A percentile compares a stretch with the other conserved stretches of the same genome.
phyloP scores from a whole-genome alignment of 129 eudicot species.

The Tagetes erecta region DNA sequence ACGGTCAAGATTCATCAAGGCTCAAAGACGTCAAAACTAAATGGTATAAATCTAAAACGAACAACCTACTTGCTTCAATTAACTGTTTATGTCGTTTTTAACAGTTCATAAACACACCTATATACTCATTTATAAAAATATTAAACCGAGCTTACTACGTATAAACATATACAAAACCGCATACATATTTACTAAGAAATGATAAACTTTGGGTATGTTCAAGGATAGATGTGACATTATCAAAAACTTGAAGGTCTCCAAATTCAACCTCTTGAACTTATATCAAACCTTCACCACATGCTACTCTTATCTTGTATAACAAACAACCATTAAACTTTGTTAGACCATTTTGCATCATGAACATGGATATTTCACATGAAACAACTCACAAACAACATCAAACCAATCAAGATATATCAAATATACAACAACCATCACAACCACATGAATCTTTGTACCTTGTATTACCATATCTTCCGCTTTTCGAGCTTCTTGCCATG shows the following conservation, averaged over 20 bases:
- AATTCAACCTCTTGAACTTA: background rate
- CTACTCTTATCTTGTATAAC: constrained; percentile 25
- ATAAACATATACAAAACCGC: background rate
- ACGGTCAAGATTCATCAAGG: constrained; percentile 10
- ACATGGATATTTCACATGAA: constrained; percentile 34
- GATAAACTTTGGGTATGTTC: background rate
- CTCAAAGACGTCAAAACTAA: no score
- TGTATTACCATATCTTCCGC: constrained; percentile 69
- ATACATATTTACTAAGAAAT: background rate
- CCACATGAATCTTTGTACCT: constrained; percentile 72
- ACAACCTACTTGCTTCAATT: background rate
- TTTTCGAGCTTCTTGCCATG: constrained; percentile 69
- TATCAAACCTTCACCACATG: constrained; percentile 21
- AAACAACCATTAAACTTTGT: constrained; percentile 26
- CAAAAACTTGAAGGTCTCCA: background rate
- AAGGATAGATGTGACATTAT: background rate
- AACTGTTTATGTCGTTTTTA: background rate
- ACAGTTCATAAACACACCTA: background rate
- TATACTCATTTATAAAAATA: no score
- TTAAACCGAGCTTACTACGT: background rate
- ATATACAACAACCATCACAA: constrained; percentile 44
- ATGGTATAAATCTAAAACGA: background rate
- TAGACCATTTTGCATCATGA: constrained; percentile 20
- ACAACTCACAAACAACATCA: constrained; percentile 19
- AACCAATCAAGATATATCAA: constrained; percentile 23